A percentile compares a stretch with the other conserved stretches of the same genome.
Evolutionary conservation across 1,284 basidiomycete species (phyloP).

Genomic region (Trametes polyzona): DNA sequence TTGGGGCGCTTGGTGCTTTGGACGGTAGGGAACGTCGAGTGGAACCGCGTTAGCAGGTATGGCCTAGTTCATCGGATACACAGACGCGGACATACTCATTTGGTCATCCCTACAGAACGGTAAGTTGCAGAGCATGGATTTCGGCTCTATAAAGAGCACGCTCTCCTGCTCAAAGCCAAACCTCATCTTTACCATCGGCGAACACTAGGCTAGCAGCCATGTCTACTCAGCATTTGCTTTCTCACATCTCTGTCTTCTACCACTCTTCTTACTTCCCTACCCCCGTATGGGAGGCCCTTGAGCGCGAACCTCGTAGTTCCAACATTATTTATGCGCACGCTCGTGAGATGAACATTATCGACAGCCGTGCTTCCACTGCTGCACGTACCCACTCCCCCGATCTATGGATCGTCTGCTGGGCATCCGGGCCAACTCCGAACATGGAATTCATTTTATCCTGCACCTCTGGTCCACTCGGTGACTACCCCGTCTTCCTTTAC

Average conservation of each 20-base stretch:
- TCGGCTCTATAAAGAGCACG: no score
- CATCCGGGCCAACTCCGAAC: slow-evolving; percentile 11
- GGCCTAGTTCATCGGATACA: no score
- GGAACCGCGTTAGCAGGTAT: no score
- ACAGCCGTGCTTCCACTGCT: slow-evolving; percentile 17
- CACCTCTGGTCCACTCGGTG: slow-evolving; percentile 53
- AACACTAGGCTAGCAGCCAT: no score
- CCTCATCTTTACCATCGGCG: no score
- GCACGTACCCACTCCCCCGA: slow-evolving; percentile 26
- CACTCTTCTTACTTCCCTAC: slow-evolving; percentile 36
- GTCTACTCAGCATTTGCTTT: slow-evolving; percentile 18
- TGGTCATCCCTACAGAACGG: no score
- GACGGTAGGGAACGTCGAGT: no score
- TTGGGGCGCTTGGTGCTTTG: no score
- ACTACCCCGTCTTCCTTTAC: slow-evolving; percentile 52
- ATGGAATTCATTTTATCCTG: slow-evolving; percentile 63
- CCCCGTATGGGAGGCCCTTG: slow-evolving; percentile 45
- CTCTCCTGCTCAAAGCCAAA: no score
- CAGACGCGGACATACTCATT: no score
- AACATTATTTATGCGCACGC: slow-evolving; percentile 62
- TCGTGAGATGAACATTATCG: slow-evolving; percentile 30
- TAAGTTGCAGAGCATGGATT: no score
- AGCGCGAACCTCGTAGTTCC: slow-evolving; percentile 45
- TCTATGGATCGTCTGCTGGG: slow-evolving; percentile 56
- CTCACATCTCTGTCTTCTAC: slow-evolving; percentile 35